phyloP scores from a whole-genome alignment of 2,329 filamentous ascomycete genomes.

The Curvularia lunata region DNA sequence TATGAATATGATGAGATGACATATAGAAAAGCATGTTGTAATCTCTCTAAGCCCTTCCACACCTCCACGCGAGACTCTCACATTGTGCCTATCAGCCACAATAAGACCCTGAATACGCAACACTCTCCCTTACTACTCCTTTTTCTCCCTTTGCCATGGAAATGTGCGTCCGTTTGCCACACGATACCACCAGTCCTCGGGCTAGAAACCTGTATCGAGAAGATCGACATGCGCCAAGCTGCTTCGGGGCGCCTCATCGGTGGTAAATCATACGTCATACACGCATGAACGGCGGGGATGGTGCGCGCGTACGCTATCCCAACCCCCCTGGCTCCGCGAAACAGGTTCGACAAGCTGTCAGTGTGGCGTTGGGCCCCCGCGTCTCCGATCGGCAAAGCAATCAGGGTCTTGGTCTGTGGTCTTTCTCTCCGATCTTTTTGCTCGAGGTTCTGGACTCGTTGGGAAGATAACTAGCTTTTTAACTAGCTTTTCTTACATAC shows the following conservation, averaged over 20 bases:
- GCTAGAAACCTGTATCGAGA: conserved; percentile 11
- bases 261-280: conserved; percentile 41
- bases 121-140: not conserved
- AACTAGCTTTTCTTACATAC: not conserved
- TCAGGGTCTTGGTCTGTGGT: not conserved
- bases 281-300: conserved; percentile 7
- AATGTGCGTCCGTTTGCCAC: not conserved
- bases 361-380: conserved; percentile 22
- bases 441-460: not conserved
- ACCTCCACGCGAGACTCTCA: too few species aligned
- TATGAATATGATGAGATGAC: conserved; percentile 9
- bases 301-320: conserved; percentile 18
- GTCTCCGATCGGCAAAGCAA: not conserved
- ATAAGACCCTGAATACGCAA: not conserved
- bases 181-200: not conserved
- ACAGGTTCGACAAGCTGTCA: conserved; percentile 29
- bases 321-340: conserved; percentile 18
- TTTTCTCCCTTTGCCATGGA: not conserved
- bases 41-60: too few species aligned
- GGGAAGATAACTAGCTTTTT: not conserved
- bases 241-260: conserved; percentile 5
- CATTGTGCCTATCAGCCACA: too few species aligned
- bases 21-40: too few species aligned
- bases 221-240: conserved; percentile 13
- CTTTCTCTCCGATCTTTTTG: not conserved